Evolutionary conservation across 108 stramenopile species (phyloP), one percentile per base, ranked within the genome.

Genomic region (Cyclotella cryptica): DNA sequence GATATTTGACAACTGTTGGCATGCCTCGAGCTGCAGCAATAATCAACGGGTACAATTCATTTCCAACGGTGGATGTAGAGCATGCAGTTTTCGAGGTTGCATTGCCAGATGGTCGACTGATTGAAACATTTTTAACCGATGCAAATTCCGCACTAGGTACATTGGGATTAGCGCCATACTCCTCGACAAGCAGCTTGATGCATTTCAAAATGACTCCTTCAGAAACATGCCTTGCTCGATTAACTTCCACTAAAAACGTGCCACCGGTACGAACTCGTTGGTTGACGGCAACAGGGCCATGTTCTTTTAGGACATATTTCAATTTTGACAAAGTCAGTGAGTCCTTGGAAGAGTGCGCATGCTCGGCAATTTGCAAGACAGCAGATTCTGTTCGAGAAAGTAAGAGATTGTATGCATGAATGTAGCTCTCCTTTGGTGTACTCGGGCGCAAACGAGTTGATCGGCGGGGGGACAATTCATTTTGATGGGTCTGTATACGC

Each of bases 11-110:
- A 17, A 93, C 88, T 8, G 69, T 84, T 24, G 85, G 86, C 94
- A 95, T 92, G 24, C 85, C 94, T 22, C 94, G 86, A 49, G 88
- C 92, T 11, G 94, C 85, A 28, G 92, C 90, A 52, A 93, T 92
- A 66, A 88, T 84, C 26, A 95, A 86, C 26, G 90, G 85, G 47
- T 92, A 91, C 45, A 90, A 42, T 52, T 84, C 71, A 49, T 28
- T 61, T 1, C 84, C 84, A 27, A 52, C 53, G 22, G 69, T 72
- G 18, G 63, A 66, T 39, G 83, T 35, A 52, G 61, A 41, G 69
- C 80, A 52, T 71, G 66, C 46, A 62, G 49, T 22, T 74, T 69
- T 70, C 13, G 59, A 46, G 54, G 60, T 47, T 14, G 79, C 47
- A 41, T 51, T 73, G 44, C 58, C 61, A 30, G 80, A 73, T 55